Conservation (phyloP, 352 stramenopile species). For the Globisporangium alternatum region DNA sequence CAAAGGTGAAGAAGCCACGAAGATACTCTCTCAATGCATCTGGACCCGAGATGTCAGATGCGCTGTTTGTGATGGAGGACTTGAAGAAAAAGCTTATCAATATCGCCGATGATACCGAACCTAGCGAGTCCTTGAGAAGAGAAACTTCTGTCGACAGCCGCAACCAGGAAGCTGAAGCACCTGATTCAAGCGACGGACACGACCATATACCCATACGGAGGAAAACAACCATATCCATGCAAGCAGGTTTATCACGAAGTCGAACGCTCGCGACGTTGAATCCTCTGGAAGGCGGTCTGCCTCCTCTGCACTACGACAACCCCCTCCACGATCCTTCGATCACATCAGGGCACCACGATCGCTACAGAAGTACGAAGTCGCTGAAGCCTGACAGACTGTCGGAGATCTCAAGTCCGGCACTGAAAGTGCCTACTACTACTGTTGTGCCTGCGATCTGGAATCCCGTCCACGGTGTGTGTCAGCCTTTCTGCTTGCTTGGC, state of each 20-base stretch:
- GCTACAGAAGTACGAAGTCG: background rate
- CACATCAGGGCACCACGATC: background rate
- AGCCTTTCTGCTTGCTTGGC: conserved; percentile 68
- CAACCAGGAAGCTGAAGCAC: background rate
- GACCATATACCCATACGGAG: background rate
- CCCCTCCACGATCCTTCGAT: conserved; percentile 16
- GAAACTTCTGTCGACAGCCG: background rate
- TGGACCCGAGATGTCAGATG: background rate
- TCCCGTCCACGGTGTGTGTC: conserved; percentile 67
- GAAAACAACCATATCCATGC: background rate
- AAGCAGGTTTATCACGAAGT: background rate
- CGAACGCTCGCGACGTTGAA: conserved; percentile 3
- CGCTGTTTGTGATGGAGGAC: conserved; percentile 5
- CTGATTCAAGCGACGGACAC: background rate
- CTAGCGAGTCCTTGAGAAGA: background rate
- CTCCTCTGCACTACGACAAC: conserved; percentile 6
- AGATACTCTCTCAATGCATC: background rate
- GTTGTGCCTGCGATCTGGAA: conserved; percentile 55
- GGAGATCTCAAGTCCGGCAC: conserved; percentile 16
- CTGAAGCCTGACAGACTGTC: conserved; percentile 30
- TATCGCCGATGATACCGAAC: background rate
- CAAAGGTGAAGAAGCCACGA: background rate
- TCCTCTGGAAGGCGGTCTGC: background rate
- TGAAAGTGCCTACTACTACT: conserved; percentile 8
- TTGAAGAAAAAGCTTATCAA: conserved; percentile 8